Evolutionary conservation across 768 basidiomycete genomes (phyloP).

Genomic region (Suillus luteus): DNA sequence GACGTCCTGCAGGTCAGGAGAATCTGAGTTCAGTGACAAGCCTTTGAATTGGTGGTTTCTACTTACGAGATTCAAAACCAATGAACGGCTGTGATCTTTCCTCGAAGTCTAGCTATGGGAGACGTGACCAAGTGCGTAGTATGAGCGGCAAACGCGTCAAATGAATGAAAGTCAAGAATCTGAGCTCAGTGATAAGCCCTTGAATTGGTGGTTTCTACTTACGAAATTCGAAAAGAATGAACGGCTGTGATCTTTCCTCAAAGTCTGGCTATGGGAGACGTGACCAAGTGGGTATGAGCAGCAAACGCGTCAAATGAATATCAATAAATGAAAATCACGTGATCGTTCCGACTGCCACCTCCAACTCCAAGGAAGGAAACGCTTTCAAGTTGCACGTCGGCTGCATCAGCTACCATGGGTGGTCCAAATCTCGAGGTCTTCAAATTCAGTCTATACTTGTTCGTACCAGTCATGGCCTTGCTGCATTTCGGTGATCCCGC

Average conservation of each 20-base stretch:
- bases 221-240: neutral
- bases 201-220: neutral
- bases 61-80: neutral
- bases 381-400: neutral
- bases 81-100: neutral
- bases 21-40: neutral
- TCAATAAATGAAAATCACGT: neutral
- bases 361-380: neutral
- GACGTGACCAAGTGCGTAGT: no score
- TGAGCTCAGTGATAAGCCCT: neutral
- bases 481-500: constrained; percentile 86
- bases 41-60: neutral
- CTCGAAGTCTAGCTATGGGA: neutral
- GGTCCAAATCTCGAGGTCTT: constrained; percentile 86
- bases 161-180: neutral
- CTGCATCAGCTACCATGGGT: constrained; percentile 45
- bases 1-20: neutral
- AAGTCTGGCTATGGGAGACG: neutral
- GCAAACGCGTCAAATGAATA: neutral
- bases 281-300: neutral
- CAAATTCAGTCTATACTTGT: constrained; percentile 87
- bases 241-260: neutral
- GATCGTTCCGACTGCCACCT: neutral
- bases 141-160: neutral
- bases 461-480: constrained; percentile 78